Percentiles rank a stretch among this genome's conserved stretches.
Evolutionary conservation across 371 early-diverging fungal genomes (phyloP).

Genomic region (Syncephalis fuscata): DNA sequence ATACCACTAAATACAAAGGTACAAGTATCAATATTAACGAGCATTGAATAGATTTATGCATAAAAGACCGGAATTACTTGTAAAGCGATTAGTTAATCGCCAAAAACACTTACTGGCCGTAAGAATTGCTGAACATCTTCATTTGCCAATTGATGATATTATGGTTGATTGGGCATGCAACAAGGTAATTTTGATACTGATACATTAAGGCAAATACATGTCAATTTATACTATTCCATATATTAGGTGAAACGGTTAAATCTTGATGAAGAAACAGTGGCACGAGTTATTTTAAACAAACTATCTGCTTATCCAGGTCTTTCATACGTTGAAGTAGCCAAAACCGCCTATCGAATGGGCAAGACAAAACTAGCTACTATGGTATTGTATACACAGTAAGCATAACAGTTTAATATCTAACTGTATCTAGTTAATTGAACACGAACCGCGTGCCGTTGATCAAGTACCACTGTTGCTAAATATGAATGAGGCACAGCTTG

Average conservation of each 20-base stretch:
- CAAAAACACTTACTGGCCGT: constrained; percentile 76
- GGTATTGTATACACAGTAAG: constrained; percentile 26
- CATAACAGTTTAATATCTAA: constrained; percentile 1
- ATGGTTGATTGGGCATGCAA: constrained; percentile 92
- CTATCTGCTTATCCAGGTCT: constrained; percentile 44
- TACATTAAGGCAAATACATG: no score
- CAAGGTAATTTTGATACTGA: constrained; percentile 31
- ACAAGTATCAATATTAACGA: not conserved
- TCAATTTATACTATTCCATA: not conserved
- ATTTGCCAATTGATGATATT: constrained; percentile 61
- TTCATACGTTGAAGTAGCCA: constrained; percentile 84
- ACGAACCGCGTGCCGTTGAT: constrained; percentile 84
- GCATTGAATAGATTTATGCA: constrained; percentile 38
- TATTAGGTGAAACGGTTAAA: constrained; percentile 55
- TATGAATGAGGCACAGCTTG: constrained; percentile 80
- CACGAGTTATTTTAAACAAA: constrained; percentile 60
- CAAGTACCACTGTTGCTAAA: constrained; percentile 87
- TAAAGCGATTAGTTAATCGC: constrained; percentile 66
- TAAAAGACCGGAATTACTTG: constrained; percentile 56
- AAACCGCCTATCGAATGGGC: constrained; percentile 75
- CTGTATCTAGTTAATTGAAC: constrained; percentile 51
- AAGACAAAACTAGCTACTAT: constrained; percentile 75
- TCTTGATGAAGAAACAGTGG: constrained; percentile 74
- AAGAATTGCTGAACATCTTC: constrained; percentile 66
- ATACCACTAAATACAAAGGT: no score